Conservation (phyloP, 148 eudicot species). For the Limonium bicolor region DNA sequence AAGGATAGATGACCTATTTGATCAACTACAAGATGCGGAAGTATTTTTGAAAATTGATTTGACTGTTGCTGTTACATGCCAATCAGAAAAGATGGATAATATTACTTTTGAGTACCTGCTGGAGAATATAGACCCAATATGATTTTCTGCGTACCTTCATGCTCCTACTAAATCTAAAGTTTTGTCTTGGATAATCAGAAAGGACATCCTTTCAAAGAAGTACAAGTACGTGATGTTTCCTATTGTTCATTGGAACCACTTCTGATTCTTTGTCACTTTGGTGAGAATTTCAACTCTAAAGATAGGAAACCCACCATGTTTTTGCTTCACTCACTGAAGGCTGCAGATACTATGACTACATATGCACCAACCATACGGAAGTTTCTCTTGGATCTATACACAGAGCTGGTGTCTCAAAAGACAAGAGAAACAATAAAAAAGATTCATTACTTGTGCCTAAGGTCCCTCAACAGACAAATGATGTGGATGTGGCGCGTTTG, state of each 20-base stretch:
- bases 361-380: constrained; percentile 37
- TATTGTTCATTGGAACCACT: constrained; percentile 61
- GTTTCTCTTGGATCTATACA: constrained; percentile 48
- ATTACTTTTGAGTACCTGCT: background rate
- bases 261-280: constrained; percentile 56
- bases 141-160: constrained; percentile 29
- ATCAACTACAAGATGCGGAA: too few relatives aligned
- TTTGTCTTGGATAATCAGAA: constrained; percentile 30
- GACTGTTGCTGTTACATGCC: background rate
- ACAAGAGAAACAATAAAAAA: constrained; percentile 10
- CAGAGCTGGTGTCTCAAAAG: constrained; percentile 31
- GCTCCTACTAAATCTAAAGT: constrained; percentile 17
- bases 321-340: constrained; percentile 48
- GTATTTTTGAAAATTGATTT: background rate
- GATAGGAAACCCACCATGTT: constrained; percentile 40
- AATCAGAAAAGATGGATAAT: background rate
- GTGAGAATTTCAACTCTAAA: constrained; percentile 21
- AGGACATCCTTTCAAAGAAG: constrained; percentile 48
- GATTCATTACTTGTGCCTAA: constrained; percentile 51
- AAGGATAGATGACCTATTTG: too few relatives aligned
- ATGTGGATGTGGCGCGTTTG: constrained; percentile 33
- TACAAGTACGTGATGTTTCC: constrained; percentile 70
- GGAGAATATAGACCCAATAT: constrained; percentile 28
- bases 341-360: constrained; percentile 16
- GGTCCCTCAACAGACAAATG: constrained; percentile 56